Evolutionary conservation across 306 rosid species (phyloP), one percentile per base, ranked within the genome.

Genomic region (Begonia loranthoides): DNA sequence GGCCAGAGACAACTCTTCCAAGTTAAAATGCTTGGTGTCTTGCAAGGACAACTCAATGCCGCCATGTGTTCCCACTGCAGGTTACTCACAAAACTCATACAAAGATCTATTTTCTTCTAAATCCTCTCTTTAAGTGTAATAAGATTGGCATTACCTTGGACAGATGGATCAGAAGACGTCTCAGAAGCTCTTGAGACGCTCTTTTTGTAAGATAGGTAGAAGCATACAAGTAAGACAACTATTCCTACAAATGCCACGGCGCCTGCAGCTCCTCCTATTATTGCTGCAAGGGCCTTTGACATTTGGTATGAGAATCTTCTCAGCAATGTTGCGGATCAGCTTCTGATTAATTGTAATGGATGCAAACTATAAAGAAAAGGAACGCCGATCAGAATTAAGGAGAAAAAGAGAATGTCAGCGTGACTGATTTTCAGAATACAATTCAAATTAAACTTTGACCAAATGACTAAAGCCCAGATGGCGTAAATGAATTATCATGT

Each of bases 201-300:
- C 58, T 77, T 69, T 45, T 50, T 62, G 67, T 64, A 87, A 60
- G 63, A 76, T 5, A 81, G 49, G 49, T 67, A 81, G 63, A 69
- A 70, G 70, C 89, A 71, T 67, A 81, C 19, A 34, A 84, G 79
- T 64, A 79, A 51, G 60, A 84, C 68, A 60, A 60, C 50, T 52
- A 84, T 67, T 70, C 82, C 88, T 62, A 81, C 87, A 83, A 88
- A 79, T 76, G 92, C 76, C 93, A 79, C 82, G 70, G 82, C 95
- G 77, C 93, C 97, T 71, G 95, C 95, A 84, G 87, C 83, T 69
- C 89, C 95, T 79, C 95, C 95, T 48, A 84, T 19, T 68, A 79
- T 63, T 63, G 95, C 93, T 73, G 95, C 95, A 79, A 75, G 97
- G 74, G 67, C 49, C 74, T 71, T 67, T 81, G 97, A 88, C 97